Conservation (phyloP, 2,329 filamentous ascomycete genomes). For the Thermomyces lanuginosus region DNA sequence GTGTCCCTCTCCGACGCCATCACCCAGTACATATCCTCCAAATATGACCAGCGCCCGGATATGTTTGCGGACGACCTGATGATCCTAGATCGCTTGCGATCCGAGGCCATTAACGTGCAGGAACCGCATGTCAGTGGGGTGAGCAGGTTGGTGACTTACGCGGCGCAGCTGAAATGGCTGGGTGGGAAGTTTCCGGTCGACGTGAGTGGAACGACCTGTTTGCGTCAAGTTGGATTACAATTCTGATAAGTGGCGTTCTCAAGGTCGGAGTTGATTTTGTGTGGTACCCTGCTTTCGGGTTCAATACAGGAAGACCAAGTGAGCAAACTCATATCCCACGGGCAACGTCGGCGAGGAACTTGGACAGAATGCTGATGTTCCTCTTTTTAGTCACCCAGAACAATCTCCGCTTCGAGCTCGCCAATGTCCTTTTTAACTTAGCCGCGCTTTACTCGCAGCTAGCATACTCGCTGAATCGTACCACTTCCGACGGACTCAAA, state of each 20-base stretch:
- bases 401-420: slow-evolving; percentile 64
- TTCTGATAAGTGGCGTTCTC: slow-evolving; percentile 2
- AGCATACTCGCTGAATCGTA: slow-evolving; percentile 61
- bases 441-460: slow-evolving; percentile 87
- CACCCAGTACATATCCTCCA: slow-evolving; percentile 86
- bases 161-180: slow-evolving; percentile 84
- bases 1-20: slow-evolving; percentile 68
- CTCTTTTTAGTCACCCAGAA: slow-evolving; percentile 38
- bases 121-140: slow-evolving; percentile 80
- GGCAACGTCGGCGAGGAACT: too few species aligned
- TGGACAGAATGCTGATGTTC: not conserved
- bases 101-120: slow-evolving; percentile 72
- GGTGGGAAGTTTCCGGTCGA: slow-evolving; percentile 93
- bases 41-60: slow-evolving; percentile 97
- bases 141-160: slow-evolving; percentile 77
- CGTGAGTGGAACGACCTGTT: slow-evolving; percentile 32
- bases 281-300: slow-evolving; percentile 88
- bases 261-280: slow-evolving; percentile 88
- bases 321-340: slow-evolving; percentile 7
- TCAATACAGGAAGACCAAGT: slow-evolving; percentile 60
- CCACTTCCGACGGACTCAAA: slow-evolving; percentile 68
- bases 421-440: slow-evolving; percentile 86
- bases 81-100: slow-evolving; percentile 65
- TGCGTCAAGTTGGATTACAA: slow-evolving; percentile 4
- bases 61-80: slow-evolving; percentile 87